Conservation (phyloP, 2,329 filamentous ascomycete species). For the Ascochyta clinopodiicola region DNA sequence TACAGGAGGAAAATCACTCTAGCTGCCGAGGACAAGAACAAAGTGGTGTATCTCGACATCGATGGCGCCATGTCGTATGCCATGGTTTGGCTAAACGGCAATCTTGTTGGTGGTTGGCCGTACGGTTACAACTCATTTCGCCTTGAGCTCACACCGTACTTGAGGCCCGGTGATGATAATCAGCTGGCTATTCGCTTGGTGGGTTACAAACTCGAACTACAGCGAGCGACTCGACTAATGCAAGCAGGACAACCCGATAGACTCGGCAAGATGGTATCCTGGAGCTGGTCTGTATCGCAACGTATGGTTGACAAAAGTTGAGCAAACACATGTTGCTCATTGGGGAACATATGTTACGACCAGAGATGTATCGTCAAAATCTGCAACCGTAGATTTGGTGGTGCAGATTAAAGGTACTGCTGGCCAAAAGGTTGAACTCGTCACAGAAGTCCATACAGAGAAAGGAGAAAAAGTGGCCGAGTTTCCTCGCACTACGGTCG, state of each 20-base stretch:
- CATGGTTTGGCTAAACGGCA: constrained; percentile 58
- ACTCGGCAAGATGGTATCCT: constrained; percentile 60
- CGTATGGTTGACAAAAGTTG: constrained; percentile 59
- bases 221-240: neutral
- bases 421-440: constrained; percentile 47
- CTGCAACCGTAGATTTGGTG: constrained; percentile 54
- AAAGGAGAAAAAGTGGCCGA: constrained; percentile 25
- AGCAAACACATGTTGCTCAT: constrained; percentile 55
- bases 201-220: neutral
- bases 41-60: constrained; percentile 54
- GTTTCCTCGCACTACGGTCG: neutral
- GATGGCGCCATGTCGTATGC: constrained; percentile 60
- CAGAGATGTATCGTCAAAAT: constrained; percentile 51
- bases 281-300: constrained; percentile 62
- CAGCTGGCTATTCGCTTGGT: constrained; percentile 55
- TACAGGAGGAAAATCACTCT: constrained; percentile 52
- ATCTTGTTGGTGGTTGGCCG: constrained; percentile 59
- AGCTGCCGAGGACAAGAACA: constrained; percentile 36
- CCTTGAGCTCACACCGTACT: constrained; percentile 56
- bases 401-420: constrained; percentile 51
- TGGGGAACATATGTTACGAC: constrained; percentile 58
- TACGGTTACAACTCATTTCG: constrained; percentile 59
- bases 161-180: constrained; percentile 41
- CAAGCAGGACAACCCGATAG: constrained; percentile 52
- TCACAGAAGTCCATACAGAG: constrained; percentile 51